Evolutionary conservation across 140 eudicot species (phyloP).

Genomic region (Oenanthe javanica): DNA sequence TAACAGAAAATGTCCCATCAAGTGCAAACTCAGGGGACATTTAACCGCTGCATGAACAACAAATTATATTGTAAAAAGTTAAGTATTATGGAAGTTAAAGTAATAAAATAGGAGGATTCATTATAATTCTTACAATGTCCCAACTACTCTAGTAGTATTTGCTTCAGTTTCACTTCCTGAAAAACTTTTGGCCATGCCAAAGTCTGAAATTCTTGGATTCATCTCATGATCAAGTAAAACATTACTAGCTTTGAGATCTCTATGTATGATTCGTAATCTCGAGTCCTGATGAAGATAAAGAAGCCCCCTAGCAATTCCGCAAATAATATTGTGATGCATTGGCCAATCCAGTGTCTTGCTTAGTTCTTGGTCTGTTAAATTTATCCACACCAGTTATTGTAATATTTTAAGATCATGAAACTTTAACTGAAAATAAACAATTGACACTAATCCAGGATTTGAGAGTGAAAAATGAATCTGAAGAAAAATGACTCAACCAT

Average conservation of each 20-base stretch:
- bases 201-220: conserved; percentile 7
- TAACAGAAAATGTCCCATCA: too few relatives aligned
- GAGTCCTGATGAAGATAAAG: conserved; percentile 2
- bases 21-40: neutral
- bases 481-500: neutral
- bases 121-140: neutral
- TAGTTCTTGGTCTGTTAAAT: neutral
- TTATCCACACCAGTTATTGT: neutral
- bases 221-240: neutral
- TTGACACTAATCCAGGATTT: neutral
- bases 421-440: neutral
- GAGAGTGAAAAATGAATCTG: neutral
- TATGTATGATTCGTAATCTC: neutral
- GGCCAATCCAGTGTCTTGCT: neutral
- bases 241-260: neutral
- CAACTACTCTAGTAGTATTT: conserved; percentile 6
- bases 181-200: conserved; percentile 1
- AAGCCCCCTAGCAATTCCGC: neutral
- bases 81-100: neutral
- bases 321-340: neutral
- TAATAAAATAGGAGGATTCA: neutral
- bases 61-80: neutral
- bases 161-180: neutral
- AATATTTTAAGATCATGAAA: neutral
- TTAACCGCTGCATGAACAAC: neutral